Evolutionary conservation across 257 asterid species (phyloP).

Genomic region (Solanum rostratum): DNA sequence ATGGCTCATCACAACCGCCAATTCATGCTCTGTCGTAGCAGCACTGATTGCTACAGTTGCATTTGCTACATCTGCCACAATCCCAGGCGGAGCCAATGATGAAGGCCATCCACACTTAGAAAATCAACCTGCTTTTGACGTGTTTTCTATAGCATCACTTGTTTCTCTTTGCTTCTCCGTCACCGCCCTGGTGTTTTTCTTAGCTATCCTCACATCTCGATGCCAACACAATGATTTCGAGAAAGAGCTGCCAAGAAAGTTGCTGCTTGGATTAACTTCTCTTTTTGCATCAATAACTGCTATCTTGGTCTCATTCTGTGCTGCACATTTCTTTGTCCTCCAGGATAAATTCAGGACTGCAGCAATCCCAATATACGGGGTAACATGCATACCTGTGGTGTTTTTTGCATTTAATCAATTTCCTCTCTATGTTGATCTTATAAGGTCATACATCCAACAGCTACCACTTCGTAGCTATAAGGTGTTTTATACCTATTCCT

Average conservation of each 20-base stretch:
- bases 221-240: conserved; percentile 35
- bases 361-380: conserved; percentile 30
- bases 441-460: conserved; percentile 20
- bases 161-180: conserved; percentile 48
- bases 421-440: conserved; percentile 48
- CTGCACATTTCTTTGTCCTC: conserved; percentile 45
- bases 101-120: conserved; percentile 27
- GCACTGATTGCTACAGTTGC: conserved; percentile 62
- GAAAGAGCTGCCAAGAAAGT: conserved; percentile 32
- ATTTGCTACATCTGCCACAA: conserved; percentile 42
- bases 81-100: conserved; percentile 46
- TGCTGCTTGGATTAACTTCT: conserved; percentile 32
- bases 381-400: conserved; percentile 30
- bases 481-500: conserved; percentile 1
- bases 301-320: conserved; percentile 42
- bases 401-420: conserved; percentile 34
- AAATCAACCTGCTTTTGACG: conserved; percentile 13
- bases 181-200: conserved; percentile 48
- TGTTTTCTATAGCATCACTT: conserved; percentile 35
- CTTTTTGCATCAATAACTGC: conserved; percentile 48
- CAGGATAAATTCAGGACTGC: conserved; percentile 13
- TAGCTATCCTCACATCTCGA: conserved; percentile 50
- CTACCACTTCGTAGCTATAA: conserved; percentile 37
- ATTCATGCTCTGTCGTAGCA: conserved; percentile 53
- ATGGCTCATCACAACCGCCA: conserved; percentile 54